Conservation (phyloP, 805 yeast genomes). For the Kregervanrija fluxuum region DNA sequence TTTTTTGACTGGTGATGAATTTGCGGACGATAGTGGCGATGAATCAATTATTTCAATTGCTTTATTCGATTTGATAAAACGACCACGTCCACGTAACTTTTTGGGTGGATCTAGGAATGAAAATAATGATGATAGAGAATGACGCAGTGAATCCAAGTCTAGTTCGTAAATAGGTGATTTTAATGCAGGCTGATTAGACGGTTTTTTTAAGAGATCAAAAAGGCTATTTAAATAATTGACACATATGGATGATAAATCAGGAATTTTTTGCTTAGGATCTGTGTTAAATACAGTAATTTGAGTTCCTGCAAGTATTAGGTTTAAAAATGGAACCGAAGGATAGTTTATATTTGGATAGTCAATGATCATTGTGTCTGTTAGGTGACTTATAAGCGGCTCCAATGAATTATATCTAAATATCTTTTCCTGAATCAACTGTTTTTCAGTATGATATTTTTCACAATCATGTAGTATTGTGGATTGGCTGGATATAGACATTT, state of each 20-base stretch:
- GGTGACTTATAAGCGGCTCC: slow-evolving; percentile 1
- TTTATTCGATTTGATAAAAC: too few species aligned
- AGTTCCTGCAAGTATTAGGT: slow-evolving; percentile 4
- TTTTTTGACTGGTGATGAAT: too few species aligned
- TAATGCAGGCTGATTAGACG: too few species aligned
- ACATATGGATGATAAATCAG: too few species aligned
- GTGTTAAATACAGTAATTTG: background rate
- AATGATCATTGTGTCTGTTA: slow-evolving; percentile 1
- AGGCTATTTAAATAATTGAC: too few species aligned
- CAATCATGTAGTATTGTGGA: background rate
- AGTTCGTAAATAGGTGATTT: too few species aligned
- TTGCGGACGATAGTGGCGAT: too few species aligned
- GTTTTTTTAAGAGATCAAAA: too few species aligned
- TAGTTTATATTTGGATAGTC: slow-evolving; percentile 4
- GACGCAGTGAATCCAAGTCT: background rate
- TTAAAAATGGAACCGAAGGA: slow-evolving; percentile 4
- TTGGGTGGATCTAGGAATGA: too few species aligned
- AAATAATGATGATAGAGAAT: background rate
- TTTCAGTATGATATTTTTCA: slow-evolving; percentile 1
- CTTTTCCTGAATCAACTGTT: slow-evolving; percentile 4
- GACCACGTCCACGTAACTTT: too few species aligned
- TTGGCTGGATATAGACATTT: background rate
- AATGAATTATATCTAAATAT: slow-evolving; percentile 6
- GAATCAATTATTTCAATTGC: too few species aligned
- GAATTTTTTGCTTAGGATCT: too few species aligned